These are phyloP conservation scores for Bolboschoenus planiculmis DNA, from an alignment of 176 grass and related monocot species.

Conservation along the genomic window DNA sequence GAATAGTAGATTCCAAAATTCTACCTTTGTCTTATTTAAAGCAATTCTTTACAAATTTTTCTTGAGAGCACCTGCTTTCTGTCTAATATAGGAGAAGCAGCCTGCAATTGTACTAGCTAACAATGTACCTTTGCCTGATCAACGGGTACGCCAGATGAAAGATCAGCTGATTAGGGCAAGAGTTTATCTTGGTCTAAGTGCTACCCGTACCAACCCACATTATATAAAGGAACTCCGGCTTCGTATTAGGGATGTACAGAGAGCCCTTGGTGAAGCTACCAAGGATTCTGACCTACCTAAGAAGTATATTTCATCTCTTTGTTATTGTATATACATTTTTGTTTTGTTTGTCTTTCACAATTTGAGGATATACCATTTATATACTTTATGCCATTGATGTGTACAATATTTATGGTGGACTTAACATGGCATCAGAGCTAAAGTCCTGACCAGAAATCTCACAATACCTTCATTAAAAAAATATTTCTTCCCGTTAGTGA, in stretches of 20 bases:
- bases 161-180: conserved; percentile 89
- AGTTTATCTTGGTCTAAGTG: conserved; percentile 72
- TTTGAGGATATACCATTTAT: background rate
- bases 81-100: conserved; percentile 12
- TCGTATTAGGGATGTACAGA: conserved; percentile 70
- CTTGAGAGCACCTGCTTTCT: background rate
- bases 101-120: background rate
- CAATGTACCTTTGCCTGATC: conserved; percentile 29
- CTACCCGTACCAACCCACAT: conserved; percentile 51
- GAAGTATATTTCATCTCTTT: conserved; percentile 33
- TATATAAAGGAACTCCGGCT: conserved; percentile 62
- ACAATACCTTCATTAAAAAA: background rate
- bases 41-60: background rate
- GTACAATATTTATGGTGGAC: conserved; percentile 26
- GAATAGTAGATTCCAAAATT: background rate
- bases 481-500: background rate
- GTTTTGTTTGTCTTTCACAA: background rate
- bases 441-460: background rate
- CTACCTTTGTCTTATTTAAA: background rate
- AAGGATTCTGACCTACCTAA: conserved; percentile 76
- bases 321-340: conserved; percentile 10
- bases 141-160: conserved; percentile 56
- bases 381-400: background rate
- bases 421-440: background rate
- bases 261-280: conserved; percentile 70